A percentile compares a stretch with the other conserved stretches of the same genome.
Evolutionary conservation across 1,139 yeast genomes (phyloP).

Genomic region (Yamadazyma atmosphaerica): DNA sequence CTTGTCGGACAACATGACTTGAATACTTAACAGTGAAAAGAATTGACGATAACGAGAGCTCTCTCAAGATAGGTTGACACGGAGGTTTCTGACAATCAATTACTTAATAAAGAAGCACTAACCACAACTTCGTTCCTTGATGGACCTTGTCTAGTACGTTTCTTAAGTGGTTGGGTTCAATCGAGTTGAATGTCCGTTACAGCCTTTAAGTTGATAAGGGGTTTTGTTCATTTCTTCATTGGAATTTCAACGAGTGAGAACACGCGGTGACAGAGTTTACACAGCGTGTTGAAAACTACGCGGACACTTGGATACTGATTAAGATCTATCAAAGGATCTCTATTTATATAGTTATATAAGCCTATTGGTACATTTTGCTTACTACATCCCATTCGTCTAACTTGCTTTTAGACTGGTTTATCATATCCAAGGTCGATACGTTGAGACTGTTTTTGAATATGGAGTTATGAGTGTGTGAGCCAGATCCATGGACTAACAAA

Average conservation of each 20-base stretch:
- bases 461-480: too few relatives aligned
- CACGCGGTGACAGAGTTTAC: conserved; percentile 4
- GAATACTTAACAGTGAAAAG: neutral
- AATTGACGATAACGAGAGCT: neutral
- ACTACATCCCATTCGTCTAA: conserved; percentile 47
- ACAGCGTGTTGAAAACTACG: conserved; percentile 8
- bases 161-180: neutral
- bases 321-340: neutral
- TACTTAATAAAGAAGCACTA: neutral
- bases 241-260: conserved; percentile 7
- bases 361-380: conserved; percentile 27
- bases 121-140: neutral
- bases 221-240: conserved; percentile 4
- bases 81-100: neutral
- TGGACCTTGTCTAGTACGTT: neutral
- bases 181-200: neutral
- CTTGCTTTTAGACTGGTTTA: conserved; percentile 29
- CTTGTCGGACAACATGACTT: conserved; percentile 44
- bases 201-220: conserved; percentile 8
- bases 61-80: neutral
- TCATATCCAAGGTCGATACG: conserved; percentile 14
- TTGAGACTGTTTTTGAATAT: conserved; percentile 6
- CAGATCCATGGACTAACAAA: conserved; percentile 20
- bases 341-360: neutral
- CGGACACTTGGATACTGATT: neutral